phyloP scores from a whole-genome alignment of 2,329 filamentous ascomycete genomes.

The Verticillium tricorpus region DNA sequence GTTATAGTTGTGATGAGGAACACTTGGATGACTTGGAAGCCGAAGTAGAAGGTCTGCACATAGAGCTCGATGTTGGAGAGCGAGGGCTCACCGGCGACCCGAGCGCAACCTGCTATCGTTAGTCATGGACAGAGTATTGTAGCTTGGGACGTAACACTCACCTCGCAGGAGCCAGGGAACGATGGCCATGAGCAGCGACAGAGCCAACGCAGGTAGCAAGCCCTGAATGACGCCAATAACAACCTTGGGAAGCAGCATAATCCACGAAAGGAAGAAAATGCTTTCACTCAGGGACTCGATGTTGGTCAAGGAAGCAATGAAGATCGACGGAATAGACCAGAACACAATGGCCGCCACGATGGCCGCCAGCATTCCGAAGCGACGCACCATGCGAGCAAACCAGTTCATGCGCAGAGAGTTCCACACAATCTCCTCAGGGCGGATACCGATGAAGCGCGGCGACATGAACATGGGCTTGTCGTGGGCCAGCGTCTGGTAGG shows the following conservation, averaged over 20 bases:
- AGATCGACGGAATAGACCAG: constrained; percentile 71
- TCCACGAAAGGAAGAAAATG: constrained; percentile 68
- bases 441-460: constrained; percentile 77
- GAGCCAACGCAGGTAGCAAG: constrained; percentile 72
- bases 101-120: constrained; percentile 51
- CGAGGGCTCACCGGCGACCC: constrained; percentile 66
- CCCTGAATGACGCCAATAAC: constrained; percentile 80
- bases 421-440: constrained; percentile 83
- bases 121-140: background rate
- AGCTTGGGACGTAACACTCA: constrained; percentile 31
- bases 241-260: constrained; percentile 61
- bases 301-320: constrained; percentile 83
- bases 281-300: constrained; percentile 62
- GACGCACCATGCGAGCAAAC: constrained; percentile 71
- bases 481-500: constrained; percentile 78
- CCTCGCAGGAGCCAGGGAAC: constrained; percentile 73
- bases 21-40: constrained; percentile 77
- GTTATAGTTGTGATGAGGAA: constrained; percentile 78
- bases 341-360: constrained; percentile 76
- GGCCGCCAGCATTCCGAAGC: constrained; percentile 58
- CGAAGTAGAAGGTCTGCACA: constrained; percentile 76
- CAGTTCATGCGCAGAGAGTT: constrained; percentile 63
- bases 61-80: constrained; percentile 68
- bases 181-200: constrained; percentile 78
- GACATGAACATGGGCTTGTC: constrained; percentile 80